Evolutionary conservation across 1,139 yeast species (phyloP).

Genomic region (Sugiyamaella castrensis): DNA sequence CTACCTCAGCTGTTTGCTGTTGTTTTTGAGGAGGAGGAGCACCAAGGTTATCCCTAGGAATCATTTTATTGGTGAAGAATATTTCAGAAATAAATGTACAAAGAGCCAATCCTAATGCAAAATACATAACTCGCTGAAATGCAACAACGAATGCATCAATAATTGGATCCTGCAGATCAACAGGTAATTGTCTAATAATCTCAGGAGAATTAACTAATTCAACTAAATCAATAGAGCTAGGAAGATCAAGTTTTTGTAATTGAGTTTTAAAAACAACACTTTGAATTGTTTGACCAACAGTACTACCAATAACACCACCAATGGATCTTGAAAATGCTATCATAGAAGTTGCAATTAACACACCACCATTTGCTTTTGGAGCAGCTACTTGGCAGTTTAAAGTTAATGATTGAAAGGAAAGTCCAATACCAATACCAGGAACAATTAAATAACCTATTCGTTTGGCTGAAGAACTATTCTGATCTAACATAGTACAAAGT

Average conservation of each 20-base stretch:
- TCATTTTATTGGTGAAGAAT: slow-evolving; percentile 26
- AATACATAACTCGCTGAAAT: slow-evolving; percentile 27
- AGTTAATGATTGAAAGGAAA: slow-evolving; percentile 51
- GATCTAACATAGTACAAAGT: slow-evolving; percentile 40
- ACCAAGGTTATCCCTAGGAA: slow-evolving; percentile 17
- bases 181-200: slow-evolving; percentile 22
- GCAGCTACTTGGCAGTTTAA: slow-evolving; percentile 55
- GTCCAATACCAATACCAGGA: slow-evolving; percentile 55
- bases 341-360: slow-evolving; percentile 50
- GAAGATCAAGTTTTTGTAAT: slow-evolving; percentile 14
- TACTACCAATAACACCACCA: slow-evolving; percentile 51
- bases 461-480: slow-evolving; percentile 25
- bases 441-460: slow-evolving; percentile 53
- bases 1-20: too few relatives aligned
- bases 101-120: slow-evolving; percentile 23
- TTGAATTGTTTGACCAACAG: slow-evolving; percentile 49
- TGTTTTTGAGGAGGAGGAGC: not conserved
- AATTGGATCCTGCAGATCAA: slow-evolving; percentile 14
- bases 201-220: slow-evolving; percentile 25
- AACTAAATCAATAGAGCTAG: slow-evolving; percentile 15
- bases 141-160: slow-evolving; percentile 27
- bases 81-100: slow-evolving; percentile 20
- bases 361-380: slow-evolving; percentile 51
- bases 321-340: slow-evolving; percentile 47
- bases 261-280: slow-evolving; percentile 31